Conservation (phyloP, 495 filamentous ascomycete species). For the Podospora sp. region DNA sequence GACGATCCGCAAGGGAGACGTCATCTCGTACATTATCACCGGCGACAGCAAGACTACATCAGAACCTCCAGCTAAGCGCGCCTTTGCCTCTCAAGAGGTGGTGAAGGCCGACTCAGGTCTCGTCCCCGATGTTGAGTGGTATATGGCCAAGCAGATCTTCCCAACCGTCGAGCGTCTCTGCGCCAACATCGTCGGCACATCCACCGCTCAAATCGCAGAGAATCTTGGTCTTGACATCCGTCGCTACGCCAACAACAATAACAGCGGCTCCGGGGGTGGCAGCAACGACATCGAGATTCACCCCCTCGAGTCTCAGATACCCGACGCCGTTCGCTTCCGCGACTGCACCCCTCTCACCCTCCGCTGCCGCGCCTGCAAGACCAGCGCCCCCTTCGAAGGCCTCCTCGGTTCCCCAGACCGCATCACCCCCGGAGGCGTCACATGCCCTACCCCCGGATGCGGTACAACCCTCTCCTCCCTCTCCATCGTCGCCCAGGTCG, state of each 20-base stretch:
- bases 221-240: slow-evolving; percentile 88
- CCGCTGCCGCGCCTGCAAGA: slow-evolving; percentile 79
- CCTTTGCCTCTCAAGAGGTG: slow-evolving; percentile 84
- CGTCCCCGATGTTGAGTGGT: slow-evolving; percentile 90
- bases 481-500: slow-evolving; percentile 81
- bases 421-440: slow-evolving; percentile 71
- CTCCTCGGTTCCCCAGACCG: slow-evolving; percentile 58
- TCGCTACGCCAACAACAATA: slow-evolving; percentile 66
- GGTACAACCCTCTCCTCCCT: slow-evolving; percentile 65
- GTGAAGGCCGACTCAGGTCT: slow-evolving; percentile 71
- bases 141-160: slow-evolving; percentile 97
- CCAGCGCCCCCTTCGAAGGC: slow-evolving; percentile 72
- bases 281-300: slow-evolving; percentile 69
- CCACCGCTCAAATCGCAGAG: slow-evolving; percentile 83
- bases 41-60: slow-evolving; percentile 71
- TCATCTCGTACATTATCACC: slow-evolving; percentile 94
- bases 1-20: slow-evolving; percentile 84
- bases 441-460: slow-evolving; percentile 59
- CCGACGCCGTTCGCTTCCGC: slow-evolving; percentile 82
- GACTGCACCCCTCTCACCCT: slow-evolving; percentile 73
- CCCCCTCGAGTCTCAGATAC: slow-evolving; percentile 90
- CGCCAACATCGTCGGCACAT: slow-evolving; percentile 90
- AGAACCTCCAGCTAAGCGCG: slow-evolving; percentile 79
- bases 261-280: slow-evolving; percentile 13
- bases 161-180: slow-evolving; percentile 97